These are phyloP conservation scores for Hypoxylon sp. DNA, from an alignment of 2,329 filamentous ascomycete species.

Conservation along the genomic window DNA sequence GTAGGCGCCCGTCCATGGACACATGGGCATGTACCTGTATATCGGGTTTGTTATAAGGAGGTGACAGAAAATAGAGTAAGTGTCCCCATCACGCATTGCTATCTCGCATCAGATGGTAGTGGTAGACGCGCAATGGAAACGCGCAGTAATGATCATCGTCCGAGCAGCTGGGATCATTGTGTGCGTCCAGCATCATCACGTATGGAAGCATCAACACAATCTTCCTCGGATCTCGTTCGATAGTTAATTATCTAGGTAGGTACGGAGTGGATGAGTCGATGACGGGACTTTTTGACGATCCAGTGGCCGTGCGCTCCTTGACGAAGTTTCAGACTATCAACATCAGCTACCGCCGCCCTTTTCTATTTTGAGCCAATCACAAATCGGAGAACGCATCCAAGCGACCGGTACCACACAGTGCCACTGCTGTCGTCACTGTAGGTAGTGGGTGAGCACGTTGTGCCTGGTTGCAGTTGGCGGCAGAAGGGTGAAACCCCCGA, in stretches of 20 bases:
- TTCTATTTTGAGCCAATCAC: slow-evolving; percentile 33
- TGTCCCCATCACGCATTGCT: slow-evolving; percentile 9
- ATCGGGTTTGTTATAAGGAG: slow-evolving; percentile 28
- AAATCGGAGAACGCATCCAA: slow-evolving; percentile 8
- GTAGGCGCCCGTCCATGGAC: slow-evolving; percentile 30
- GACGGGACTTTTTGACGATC: slow-evolving; percentile 32
- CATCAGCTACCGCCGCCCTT: slow-evolving; percentile 39
- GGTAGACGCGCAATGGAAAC: slow-evolving; percentile 23
- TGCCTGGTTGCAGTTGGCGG: slow-evolving; percentile 13
- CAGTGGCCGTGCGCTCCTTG: slow-evolving; percentile 34
- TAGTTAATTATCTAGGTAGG: slow-evolving; percentile 19
- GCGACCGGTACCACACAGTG: slow-evolving; percentile 29
- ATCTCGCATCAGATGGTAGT: slow-evolving; percentile 28
- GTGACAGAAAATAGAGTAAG: slow-evolving; percentile 27
- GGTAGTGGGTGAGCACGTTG: background rate
- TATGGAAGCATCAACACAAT: slow-evolving; percentile 20
- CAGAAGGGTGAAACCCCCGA: slow-evolving; percentile 31
- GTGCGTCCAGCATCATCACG: slow-evolving; percentile 12
- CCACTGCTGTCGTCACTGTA: background rate
- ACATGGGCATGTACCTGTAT: slow-evolving; percentile 13
- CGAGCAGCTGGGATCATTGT: slow-evolving; percentile 19
- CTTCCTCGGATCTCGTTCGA: slow-evolving; percentile 36
- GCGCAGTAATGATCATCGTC: slow-evolving; percentile 31
- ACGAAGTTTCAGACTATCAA: slow-evolving; percentile 40
- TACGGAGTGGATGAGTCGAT: slow-evolving; percentile 28